phyloP scores from a whole-genome alignment of 208 protist species.

The Lotmaria passim region DNA sequence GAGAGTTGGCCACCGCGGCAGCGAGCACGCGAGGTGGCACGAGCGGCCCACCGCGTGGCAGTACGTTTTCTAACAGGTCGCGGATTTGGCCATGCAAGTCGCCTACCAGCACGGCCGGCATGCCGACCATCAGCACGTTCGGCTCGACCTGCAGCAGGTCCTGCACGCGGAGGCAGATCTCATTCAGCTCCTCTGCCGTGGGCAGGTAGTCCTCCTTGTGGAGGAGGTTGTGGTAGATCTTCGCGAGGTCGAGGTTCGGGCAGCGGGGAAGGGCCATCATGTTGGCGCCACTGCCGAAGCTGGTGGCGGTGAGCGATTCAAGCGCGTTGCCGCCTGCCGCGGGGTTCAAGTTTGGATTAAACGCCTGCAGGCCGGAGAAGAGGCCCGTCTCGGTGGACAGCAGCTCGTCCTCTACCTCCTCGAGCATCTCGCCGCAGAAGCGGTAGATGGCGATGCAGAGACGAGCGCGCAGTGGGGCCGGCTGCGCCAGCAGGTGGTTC shows the following conservation, averaged over 20 bases:
- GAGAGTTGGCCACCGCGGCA: neutral
- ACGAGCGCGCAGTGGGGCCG: constrained; percentile 58
- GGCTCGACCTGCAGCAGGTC: constrained; percentile 92
- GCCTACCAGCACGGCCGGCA: constrained; percentile 92
- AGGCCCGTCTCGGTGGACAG: constrained; percentile 55
- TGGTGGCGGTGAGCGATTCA: constrained; percentile 1
- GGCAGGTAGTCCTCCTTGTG: constrained; percentile 59
- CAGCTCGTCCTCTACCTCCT: constrained; percentile 82
- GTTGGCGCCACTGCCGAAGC: constrained; percentile 7
- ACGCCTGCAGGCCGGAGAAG: constrained; percentile 39
- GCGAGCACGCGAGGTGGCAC: constrained; percentile 35
- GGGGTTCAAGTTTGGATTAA: constrained; percentile 28
- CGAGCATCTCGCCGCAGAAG: constrained; percentile 63
- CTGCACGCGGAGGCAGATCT: constrained; percentile 71
- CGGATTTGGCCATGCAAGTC: constrained; percentile 88
- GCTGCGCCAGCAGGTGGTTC: constrained; percentile 50
- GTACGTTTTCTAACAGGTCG: constrained; percentile 73
- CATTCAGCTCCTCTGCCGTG: constrained; percentile 73
- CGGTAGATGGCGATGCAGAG: constrained; percentile 74
- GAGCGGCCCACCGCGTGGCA: constrained; percentile 70
- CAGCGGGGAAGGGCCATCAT: constrained; percentile 24
- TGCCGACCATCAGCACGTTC: constrained; percentile 95
- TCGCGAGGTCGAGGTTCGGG: constrained; percentile 50
- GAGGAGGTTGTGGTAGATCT: constrained; percentile 67
- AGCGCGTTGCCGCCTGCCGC: constrained; percentile 1